phyloP scores from a whole-genome alignment of 805 yeast genomes.

The Nakazawaea sp. region DNA sequence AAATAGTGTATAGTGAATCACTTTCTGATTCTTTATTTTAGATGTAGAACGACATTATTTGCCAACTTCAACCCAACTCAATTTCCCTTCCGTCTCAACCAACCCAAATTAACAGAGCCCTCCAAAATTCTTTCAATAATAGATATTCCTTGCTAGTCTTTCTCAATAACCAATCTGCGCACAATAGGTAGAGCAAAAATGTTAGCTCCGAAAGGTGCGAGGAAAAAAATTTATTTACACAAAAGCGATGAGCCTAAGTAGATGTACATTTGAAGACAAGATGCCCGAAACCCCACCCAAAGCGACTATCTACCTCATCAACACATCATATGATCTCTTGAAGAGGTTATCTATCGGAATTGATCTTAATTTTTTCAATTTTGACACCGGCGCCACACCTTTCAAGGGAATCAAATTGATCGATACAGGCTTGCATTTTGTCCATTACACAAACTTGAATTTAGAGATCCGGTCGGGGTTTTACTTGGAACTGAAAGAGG shows the following conservation, averaged over 20 bases:
- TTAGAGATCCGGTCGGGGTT: constrained; percentile 34
- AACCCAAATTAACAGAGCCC: background rate
- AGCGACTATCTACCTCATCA: constrained; percentile 4
- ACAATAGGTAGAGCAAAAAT: too few relatives aligned
- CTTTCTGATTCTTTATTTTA: too few relatives aligned
- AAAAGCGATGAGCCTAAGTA: too few relatives aligned
- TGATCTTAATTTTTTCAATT: constrained; percentile 40
- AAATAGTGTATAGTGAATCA: too few relatives aligned
- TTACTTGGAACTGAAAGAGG: constrained; percentile 26
- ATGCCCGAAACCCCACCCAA: constrained; percentile 1
- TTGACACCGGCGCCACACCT: constrained; percentile 18
- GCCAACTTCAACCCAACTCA: background rate
- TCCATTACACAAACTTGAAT: constrained; percentile 40
- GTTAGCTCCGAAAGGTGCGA: background rate
- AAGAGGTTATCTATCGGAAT: constrained; percentile 26
- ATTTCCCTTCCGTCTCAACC: background rate
- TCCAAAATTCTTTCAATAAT: too few relatives aligned
- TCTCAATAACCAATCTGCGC: too few relatives aligned
- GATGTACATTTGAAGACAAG: background rate
- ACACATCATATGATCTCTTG: background rate
- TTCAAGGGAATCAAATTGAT: constrained; percentile 47
- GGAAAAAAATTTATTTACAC: background rate
- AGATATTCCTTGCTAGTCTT: too few relatives aligned
- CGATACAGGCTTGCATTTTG: constrained; percentile 43
- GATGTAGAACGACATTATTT: too few relatives aligned